Base-by-base conservation (phyloP, 306 rosid genomes). In the Mucuna pruriens region DNA sequence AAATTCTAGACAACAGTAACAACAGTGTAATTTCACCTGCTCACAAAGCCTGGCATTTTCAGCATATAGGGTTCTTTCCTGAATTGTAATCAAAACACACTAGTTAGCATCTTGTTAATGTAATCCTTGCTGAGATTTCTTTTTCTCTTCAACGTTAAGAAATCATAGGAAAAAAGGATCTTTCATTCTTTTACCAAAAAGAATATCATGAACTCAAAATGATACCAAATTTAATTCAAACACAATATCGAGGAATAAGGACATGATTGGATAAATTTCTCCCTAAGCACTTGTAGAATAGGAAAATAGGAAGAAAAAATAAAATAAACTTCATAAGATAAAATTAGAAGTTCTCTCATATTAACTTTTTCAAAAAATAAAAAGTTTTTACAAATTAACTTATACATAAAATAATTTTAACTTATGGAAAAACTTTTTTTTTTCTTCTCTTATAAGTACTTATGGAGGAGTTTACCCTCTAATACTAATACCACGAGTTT, bases 21-120 rank as follows among this genome's bases (percentile, higher is more conserved):
- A 29, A 16, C 1, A 63, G 49, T 31, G 52, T 64, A 38, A 9
- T 57, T 48, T 74, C 83, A 95, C 97, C 97, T 95, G 86, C 86
- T 90, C 93, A 65, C 38, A 25, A 3, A 95, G 89, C 78, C 76
- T 88, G 71, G 79, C 67, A 85, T 91, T 92, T 85, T 95, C 98
- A 75, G 86, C 86, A 48, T 26, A 44, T 38, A 95, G 89, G 55
- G 22, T 6, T 73, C 58, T 92, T 71, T 82, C 98, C 98, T 95
- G 97, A 79, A 78, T 79, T 42, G 49, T 13, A 51, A 22, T 39
- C 7, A 39, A 36, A 72, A 61, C 36, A 75, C 22, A 46, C 13
- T 67, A 77, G 75, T 23, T 46, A 80, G 49, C 51, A 76, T 60
- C 51, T 34, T 20, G 54, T 58, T 45, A 34, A 26, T 67, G 71